phyloP scores from a whole-genome alignment of 768 basidiomycete species.

The Tricholoma bakamatsutake region DNA sequence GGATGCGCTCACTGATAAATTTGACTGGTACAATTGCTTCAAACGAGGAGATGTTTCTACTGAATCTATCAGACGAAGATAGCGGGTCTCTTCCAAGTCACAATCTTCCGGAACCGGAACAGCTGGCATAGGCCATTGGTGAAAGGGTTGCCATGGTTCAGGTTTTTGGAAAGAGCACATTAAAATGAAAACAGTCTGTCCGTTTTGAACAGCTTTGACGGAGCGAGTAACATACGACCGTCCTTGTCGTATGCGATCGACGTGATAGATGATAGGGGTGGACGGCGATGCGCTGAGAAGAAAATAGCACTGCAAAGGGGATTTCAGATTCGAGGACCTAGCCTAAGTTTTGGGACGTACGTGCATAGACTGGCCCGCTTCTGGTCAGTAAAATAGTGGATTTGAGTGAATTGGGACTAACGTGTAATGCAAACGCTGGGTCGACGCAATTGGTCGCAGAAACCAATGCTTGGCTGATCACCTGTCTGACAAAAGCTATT shows the following conservation, averaged over 20 bases:
- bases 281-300: constrained; percentile 68
- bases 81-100: constrained; percentile 46
- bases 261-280: constrained; percentile 71
- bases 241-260: constrained; percentile 71
- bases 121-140: constrained; percentile 64
- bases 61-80: constrained; percentile 25
- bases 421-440: constrained; percentile 62
- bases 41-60: constrained; percentile 27
- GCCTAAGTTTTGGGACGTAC: constrained; percentile 33
- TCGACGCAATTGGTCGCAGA: constrained; percentile 74
- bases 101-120: constrained; percentile 60
- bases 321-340: not conserved
- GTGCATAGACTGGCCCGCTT: constrained; percentile 52
- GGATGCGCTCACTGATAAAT: constrained; percentile 21
- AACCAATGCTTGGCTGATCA: constrained; percentile 82
- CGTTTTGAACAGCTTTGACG: constrained; percentile 54
- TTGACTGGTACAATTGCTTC: constrained; percentile 27
- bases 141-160: constrained; percentile 66
- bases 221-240: constrained; percentile 65
- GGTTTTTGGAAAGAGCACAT: constrained; percentile 80
- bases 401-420: constrained; percentile 29
- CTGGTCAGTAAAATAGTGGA: not conserved
- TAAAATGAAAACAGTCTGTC: constrained; percentile 48
- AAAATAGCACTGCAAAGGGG: constrained; percentile 64
- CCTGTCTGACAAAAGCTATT: constrained; percentile 40